Base-by-base conservation (phyloP, 1,284 basidiomycete species). In the Trametes pubescens region DNA sequence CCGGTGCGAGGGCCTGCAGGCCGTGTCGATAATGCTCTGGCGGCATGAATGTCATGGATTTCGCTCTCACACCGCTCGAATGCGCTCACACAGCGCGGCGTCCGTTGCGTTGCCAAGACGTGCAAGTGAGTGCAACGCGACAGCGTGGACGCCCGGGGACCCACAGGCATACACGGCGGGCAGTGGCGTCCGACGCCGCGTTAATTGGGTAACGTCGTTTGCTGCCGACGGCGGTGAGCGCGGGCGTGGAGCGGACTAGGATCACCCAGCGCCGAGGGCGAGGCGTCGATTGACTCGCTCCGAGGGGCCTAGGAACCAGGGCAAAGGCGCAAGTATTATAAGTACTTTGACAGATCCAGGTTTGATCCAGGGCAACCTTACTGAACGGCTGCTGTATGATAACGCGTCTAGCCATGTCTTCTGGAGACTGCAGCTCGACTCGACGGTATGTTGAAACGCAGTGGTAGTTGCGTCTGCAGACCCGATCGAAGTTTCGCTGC, bases 131-230 rank as follows among this genome's bases (percentile, higher is more conserved):
- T 8, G 29, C 29, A 32, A 8, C 29, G 29, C 29, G 29, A 32
- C 29, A 32, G 29, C 29, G 44, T 46, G 21, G 4, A 18, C 16
- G 21, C 24, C 8, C 46, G 46, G 43, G 49, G 49, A 51, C 49
- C 49, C 49, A 51, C 29, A 51, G 3, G 49, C 29, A 13, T 24
- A 51, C 49, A 34, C 32, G 49, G 16, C 29, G 44, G 44, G 21
- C 21, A 9, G 44, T 48, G 47, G 49, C 52, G 52, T 16, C 21
- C 10, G 14, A 22, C 11, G 35, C 11, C 11, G 21, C 22, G 18
- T 11, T 10, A 7, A 48, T 29, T 14, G 13, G 47, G 57, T 51
- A 59, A 51, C 48, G 57, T 59, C 48, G 49, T 51, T 59, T 37
- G 46, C 51, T 43, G 57, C 48, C 48, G 48, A 24, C 46, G 37